Evolutionary conservation across 768 basidiomycete species (phyloP).

Genomic region (Lentinula raphanica): DNA sequence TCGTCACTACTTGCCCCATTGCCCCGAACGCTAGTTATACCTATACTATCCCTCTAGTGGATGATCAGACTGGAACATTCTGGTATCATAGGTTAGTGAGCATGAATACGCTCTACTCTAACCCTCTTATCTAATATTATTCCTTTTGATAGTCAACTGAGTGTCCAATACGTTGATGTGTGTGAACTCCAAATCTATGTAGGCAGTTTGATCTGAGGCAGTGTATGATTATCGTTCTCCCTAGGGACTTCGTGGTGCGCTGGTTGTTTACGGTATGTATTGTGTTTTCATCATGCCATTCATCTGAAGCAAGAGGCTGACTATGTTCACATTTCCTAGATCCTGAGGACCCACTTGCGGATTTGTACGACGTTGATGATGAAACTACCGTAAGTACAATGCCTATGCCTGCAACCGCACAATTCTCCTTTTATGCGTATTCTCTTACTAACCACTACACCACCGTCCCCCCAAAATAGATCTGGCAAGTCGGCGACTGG

Average conservation of each 20-base stretch:
- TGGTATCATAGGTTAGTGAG: slow-evolving; percentile 31
- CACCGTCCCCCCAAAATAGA: too few relatives aligned
- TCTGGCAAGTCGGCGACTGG: slow-evolving; percentile 18
- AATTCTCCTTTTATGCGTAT: neutral
- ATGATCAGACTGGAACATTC: slow-evolving; percentile 28
- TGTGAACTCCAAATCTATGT: too few relatives aligned
- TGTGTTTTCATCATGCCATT: too few relatives aligned
- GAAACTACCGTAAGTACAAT: slow-evolving; percentile 4
- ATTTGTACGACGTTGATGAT: slow-evolving; percentile 43
- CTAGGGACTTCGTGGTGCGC: slow-evolving; percentile 27
- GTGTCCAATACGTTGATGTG: slow-evolving; percentile 32
- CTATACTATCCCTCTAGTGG: slow-evolving; percentile 19
- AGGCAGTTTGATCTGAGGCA: too few relatives aligned
- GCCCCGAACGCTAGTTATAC: slow-evolving; percentile 15
- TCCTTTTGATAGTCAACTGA: slow-evolving; percentile 31
- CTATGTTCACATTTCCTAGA: slow-evolving; percentile 15
- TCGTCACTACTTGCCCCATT: slow-evolving; percentile 25
- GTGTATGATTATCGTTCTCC: too few relatives aligned
- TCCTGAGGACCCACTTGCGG: slow-evolving; percentile 33
- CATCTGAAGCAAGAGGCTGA: too few relatives aligned
- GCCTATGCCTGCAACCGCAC: neutral
- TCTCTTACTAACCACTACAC: too few relatives aligned
- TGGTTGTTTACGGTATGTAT: slow-evolving; percentile 27
- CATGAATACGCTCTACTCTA: too few relatives aligned
- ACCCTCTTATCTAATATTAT: too few relatives aligned